A percentile compares a stretch with the other conserved stretches of the same genome.
These are phyloP conservation scores for Chalaropsis thielavioides DNA, from an alignment of 2,329 filamentous ascomycete genomes.

Conservation along the genomic window DNA sequence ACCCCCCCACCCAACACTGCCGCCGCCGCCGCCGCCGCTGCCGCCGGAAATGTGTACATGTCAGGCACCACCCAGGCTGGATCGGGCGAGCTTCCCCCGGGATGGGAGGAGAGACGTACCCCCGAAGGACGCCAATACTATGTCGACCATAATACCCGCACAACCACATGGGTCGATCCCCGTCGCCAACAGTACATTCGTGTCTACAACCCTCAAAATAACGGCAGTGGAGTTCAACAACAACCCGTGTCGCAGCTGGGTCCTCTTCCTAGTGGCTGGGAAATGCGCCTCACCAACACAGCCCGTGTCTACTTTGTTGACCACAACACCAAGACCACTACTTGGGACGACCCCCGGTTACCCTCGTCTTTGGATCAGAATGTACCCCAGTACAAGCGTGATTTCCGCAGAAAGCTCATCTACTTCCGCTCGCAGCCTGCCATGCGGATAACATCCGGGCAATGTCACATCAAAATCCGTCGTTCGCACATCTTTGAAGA, in stretches of 20 bases:
- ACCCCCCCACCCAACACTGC: slow-evolving; percentile 22
- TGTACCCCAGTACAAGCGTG: slow-evolving; percentile 97
- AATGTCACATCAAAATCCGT: slow-evolving; percentile 96
- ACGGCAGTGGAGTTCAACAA: slow-evolving; percentile 78
- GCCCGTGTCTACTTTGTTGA: slow-evolving; percentile 97
- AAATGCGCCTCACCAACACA: slow-evolving; percentile 98
- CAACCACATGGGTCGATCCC: slow-evolving; percentile 96
- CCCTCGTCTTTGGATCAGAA: slow-evolving; percentile 96
- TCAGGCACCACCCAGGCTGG: slow-evolving; percentile 86
- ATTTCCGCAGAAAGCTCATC: slow-evolving; percentile 94
- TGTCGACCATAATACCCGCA: slow-evolving; percentile 95
- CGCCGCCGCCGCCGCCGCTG: slow-evolving; percentile 30
- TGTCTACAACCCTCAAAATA: slow-evolving; percentile 86
- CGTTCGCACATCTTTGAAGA: slow-evolving; percentile 97
- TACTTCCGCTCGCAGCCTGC: slow-evolving; percentile 98
- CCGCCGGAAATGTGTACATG: slow-evolving; percentile 69
- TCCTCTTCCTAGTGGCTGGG: slow-evolving; percentile 91
- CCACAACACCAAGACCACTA: slow-evolving; percentile 98
- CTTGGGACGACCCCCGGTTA: slow-evolving; percentile 92
- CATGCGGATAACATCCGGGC: slow-evolving; percentile 84
- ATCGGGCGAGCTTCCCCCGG: slow-evolving; percentile 82
- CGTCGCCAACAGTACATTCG: slow-evolving; percentile 94
- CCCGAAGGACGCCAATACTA: slow-evolving; percentile 93
- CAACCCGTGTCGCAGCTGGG: slow-evolving; percentile 95
- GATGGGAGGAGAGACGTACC: slow-evolving; percentile 93